Evolutionary conservation across 257 asterid genomes (phyloP), one percentile per base, ranked within the genome.

Genomic region (Penstemon barbatus): DNA sequence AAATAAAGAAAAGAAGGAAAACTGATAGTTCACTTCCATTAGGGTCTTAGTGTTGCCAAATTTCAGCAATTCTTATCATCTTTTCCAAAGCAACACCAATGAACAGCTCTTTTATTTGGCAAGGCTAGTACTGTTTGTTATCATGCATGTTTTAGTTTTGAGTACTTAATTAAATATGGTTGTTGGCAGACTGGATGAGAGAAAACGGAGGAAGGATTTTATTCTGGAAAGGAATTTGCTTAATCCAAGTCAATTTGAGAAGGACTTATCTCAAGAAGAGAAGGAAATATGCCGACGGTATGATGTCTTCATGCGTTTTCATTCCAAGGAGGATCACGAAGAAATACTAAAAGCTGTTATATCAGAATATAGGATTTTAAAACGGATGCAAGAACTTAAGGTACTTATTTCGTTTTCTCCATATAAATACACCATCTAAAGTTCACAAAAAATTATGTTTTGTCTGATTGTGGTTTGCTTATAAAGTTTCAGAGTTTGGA

Each of bases 171-270:
- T 68, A 19, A 41, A 64, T 57, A 49, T 45, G 48, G 15, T 64
- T 74, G 40, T 72, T 79, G 75, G 66, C 88, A 90, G 97, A 82
- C 94, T 90, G 67, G 91, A 84, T 66, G 97, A 90, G 88, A 86
- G 97, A 73, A 83, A 87, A 74, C 84, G 91, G 45, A 85, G 97
- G 74, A 90, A 90, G 74, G 87, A 86, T 77, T 91, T 91, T 71
- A 81, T 88, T 80, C 71, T 85, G 59, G 95, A 84, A 57, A 84
- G 96, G 80, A 83, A 86, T 71, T 77, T 90, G 74, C 84, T 90
- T 57, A 73, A 82, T 66, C 88, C 92, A 53, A 79, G 71, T 79
- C 77, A 83, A 71, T 83, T 86, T 51, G 82, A 70, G 71, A 78
- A 69, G 67, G 84, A 78, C 66, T 71, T 88, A 43, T 79, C 84